Evolutionary conservation across 257 asterid species (phyloP).

Genomic region (Gentiana macrophylla): DNA sequence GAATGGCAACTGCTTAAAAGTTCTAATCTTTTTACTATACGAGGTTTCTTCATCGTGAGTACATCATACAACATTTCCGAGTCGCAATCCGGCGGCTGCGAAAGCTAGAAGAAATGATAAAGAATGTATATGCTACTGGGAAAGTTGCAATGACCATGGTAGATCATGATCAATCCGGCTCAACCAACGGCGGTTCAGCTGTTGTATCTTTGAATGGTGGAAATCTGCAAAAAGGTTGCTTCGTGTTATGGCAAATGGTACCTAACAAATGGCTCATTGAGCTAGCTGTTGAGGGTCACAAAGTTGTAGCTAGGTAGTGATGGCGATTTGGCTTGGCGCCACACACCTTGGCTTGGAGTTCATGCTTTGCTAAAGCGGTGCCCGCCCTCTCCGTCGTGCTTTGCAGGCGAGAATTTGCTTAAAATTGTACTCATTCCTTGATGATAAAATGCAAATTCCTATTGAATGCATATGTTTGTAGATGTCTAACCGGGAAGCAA

Average conservation of each 20-base stretch:
- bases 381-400: conserved; percentile 73
- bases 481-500: too few species aligned
- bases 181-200: conserved; percentile 5
- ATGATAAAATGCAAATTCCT: too few species aligned
- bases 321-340: conserved; percentile 85
- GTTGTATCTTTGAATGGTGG: conserved; percentile 8
- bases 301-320: conserved; percentile 75
- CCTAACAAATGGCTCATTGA: conserved; percentile 76
- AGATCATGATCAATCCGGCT: conserved; percentile 42
- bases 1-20: not conserved
- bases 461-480: too few species aligned
- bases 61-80: conserved; percentile 70
- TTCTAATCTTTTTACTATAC: not conserved
- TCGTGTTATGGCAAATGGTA: conserved; percentile 83
- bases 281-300: conserved; percentile 59
- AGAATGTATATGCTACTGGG: conserved; percentile 66
- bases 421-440: not conserved
- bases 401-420: conserved; percentile 47
- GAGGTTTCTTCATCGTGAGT: conserved; percentile 79
- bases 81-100: conserved; percentile 82
- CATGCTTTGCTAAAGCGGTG: conserved; percentile 76
- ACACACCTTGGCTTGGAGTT: conserved; percentile 75
- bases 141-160: conserved; percentile 59
- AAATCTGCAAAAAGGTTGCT: conserved; percentile 53
- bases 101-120: conserved; percentile 44